A percentile compares a stretch with the other conserved stretches of the same genome.
Conservation (phyloP, 1,284 basidiomycete genomes). For the Paramarasmius palmivorus region DNA sequence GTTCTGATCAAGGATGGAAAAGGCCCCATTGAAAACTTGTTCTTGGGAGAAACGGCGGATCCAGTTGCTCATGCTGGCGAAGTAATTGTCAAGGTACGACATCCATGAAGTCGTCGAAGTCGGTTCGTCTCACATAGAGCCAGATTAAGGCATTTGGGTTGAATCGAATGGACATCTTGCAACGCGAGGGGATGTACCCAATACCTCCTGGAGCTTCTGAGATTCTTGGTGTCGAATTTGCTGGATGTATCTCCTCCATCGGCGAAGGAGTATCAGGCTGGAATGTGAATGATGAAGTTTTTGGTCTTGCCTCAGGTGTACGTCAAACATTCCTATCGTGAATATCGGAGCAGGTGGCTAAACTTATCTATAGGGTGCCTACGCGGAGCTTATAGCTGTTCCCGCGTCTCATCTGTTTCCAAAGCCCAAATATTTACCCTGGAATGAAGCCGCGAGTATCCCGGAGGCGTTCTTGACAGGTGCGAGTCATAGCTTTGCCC, state of each 20-base stretch:
- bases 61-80: slow-evolving; percentile 58
- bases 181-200: slow-evolving; percentile 80
- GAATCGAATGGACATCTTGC: slow-evolving; percentile 86
- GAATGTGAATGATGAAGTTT: slow-evolving; percentile 82
- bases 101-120: background rate
- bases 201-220: slow-evolving; percentile 74
- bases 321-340: slow-evolving; percentile 17
- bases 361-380: slow-evolving; percentile 68
- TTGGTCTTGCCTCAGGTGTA: slow-evolving; percentile 69
- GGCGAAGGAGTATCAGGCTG: slow-evolving; percentile 58
- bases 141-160: slow-evolving; percentile 79
- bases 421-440: slow-evolving; percentile 79
- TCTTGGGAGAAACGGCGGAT: slow-evolving; percentile 72
- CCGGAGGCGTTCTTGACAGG: slow-evolving; percentile 89
- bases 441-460: slow-evolving; percentile 83
- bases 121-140: background rate
- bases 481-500: slow-evolving; percentile 27
- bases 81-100: slow-evolving; percentile 73
- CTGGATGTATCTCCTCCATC: slow-evolving; percentile 67
- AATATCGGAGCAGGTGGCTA: background rate
- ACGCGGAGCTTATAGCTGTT: slow-evolving; percentile 85
- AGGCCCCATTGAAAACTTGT: slow-evolving; percentile 79
- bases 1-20: slow-evolving; percentile 80
- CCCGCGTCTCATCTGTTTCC: slow-evolving; percentile 68
- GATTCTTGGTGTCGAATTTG: slow-evolving; percentile 92